Evolutionary conservation across 495 filamentous ascomycete species (phyloP), one percentile per base, ranked within the genome.

Genomic region (Extremus antarcticus): DNA sequence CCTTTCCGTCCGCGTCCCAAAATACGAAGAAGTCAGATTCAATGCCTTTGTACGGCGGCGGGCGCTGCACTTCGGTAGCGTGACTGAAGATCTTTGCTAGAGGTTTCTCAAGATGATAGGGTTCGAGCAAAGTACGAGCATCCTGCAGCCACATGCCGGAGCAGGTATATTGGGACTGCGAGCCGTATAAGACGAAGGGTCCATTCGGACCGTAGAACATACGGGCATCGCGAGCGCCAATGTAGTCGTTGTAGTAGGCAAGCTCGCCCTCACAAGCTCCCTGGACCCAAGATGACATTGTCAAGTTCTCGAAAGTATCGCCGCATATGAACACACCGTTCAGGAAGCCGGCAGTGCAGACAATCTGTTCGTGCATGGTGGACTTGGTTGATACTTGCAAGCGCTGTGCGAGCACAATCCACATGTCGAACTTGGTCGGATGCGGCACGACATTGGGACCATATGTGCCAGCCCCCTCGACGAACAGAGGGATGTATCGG

Each of bases 11-110:
- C 1, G 55, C 43, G 61, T 77, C 75, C 77, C 78, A 79, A 64
- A 79, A 81, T 9, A 76, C 22, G 40, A 81, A 78, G 68, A 70
- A 81, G 56, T 81, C 79, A 71, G 79, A 79, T 63, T 81, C 76
- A 3, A 79, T 39, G 8, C 58, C 24, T 4, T 47, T 43, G 51
- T 63, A 73, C 2, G 71, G 66, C 3, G 29, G 38, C 2, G 75
- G 76, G 0, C 77, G 68, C 32, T 71, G 70, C 9, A 81, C 60
- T 57, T 79, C 77, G 0, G 69, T 75, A 1, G 65, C 69, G 16
- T 51, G 39, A 0, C 59, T 56, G 55, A 77, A 79, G 23, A 53
- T 55, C 41, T 45, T 45, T n/a, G 41, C 15, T n/a, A 45, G 41
- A 7, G 41, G 16, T n/a, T n/a, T 17, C 16, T 45, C 41, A n/a